Percentiles rank a stretch among this genome's conserved stretches.
These are phyloP conservation scores for Mytilinidion resinicola DNA, from an alignment of 495 filamentous ascomycete genomes.

Conservation along the genomic window DNA sequence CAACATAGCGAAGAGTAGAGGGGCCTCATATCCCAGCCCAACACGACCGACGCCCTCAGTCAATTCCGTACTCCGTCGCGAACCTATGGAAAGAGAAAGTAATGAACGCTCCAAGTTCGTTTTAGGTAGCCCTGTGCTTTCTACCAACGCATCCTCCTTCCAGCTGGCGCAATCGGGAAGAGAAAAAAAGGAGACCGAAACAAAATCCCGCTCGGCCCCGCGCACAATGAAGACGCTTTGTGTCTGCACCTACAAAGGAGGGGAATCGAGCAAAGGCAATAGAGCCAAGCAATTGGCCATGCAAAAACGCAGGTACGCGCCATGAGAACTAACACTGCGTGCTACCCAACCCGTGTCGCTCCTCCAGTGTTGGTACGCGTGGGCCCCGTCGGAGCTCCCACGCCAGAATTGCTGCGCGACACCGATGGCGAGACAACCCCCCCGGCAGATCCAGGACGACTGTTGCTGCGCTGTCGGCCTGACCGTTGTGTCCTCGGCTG, in stretches of 20 bases:
- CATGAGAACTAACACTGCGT: not conserved
- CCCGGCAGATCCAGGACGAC: conserved; percentile 25
- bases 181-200: conserved; percentile 1
- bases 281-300: not conserved
- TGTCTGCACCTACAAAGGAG: not conserved
- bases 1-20: not conserved
- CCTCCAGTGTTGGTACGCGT: conserved; percentile 16
- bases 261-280: not conserved
- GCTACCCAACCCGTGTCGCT: conserved; percentile 5
- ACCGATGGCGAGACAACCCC: conserved; percentile 10
- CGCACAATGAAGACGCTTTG: not conserved
- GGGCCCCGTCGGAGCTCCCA: not conserved
- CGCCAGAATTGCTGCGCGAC: conserved; percentile 17
- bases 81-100: conserved; percentile 4
- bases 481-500: conserved; percentile 9
- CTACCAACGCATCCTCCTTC: not conserved
- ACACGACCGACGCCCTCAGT: not conserved
- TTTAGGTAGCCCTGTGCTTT: not conserved
- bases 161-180: not conserved
- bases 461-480: conserved; percentile 27
- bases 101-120: conserved; percentile 7
- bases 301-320: not conserved
- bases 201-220: not conserved
- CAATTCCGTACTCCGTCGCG: not conserved
- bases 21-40: not conserved